Conservation (phyloP, 768 basidiomycete species). For the Kwoniella europaea region DNA sequence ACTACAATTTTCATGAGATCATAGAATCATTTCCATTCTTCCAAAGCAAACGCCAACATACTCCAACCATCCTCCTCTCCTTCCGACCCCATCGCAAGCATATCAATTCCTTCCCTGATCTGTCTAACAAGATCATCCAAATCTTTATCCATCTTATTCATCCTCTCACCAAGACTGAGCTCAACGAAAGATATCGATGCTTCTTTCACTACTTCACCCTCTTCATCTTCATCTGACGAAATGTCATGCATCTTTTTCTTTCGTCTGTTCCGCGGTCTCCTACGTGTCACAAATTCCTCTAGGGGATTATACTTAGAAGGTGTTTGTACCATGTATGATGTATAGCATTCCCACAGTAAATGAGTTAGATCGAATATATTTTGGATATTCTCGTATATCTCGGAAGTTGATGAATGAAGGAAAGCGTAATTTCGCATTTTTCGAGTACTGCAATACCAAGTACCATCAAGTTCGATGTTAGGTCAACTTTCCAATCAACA, state of each 20-base stretch:
- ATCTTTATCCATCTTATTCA: slow-evolving; percentile 20
- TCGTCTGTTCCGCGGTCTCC: background rate
- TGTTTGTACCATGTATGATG: slow-evolving; percentile 3
- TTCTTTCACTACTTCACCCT: background rate
- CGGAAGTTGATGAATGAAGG: slow-evolving; percentile 26
- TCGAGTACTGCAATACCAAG: slow-evolving; percentile 20
- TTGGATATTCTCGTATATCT: slow-evolving; percentile 30
- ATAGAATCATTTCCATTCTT: slow-evolving; percentile 35
- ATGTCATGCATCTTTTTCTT: background rate
- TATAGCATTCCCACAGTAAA: slow-evolving; percentile 16
- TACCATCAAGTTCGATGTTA: background rate
- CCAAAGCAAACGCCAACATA: slow-evolving; percentile 37
- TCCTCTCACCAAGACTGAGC: slow-evolving; percentile 8
- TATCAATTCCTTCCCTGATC: slow-evolving; percentile 35
- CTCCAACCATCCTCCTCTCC: slow-evolving; percentile 33
- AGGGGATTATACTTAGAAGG: background rate
- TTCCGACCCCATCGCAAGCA: slow-evolving; percentile 1
- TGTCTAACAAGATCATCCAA: slow-evolving; percentile 20
- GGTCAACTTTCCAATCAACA: no score
- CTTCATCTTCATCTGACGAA: slow-evolving; percentile 20
- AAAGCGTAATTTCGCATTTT: slow-evolving; percentile 32
- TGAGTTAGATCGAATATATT: slow-evolving; percentile 29
- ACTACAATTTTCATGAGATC: background rate
- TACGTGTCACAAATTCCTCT: slow-evolving; percentile 6
- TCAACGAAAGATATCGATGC: slow-evolving; percentile 21